Base-by-base conservation (phyloP, 306 rosid genomes). In the Alnus rubra region DNA sequence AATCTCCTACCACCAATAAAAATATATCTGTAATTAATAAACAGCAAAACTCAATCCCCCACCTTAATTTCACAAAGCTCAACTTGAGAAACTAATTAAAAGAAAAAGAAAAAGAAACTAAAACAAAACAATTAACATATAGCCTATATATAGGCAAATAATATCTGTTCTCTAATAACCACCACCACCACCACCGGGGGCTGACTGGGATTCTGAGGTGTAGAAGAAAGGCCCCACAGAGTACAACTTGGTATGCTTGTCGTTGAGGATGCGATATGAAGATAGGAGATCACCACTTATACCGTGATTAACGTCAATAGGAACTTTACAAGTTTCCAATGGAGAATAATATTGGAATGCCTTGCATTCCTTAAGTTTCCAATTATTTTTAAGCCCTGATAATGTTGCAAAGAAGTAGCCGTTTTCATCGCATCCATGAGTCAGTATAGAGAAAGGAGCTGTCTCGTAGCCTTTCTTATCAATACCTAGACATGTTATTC, bases 151-250 rank as follows among this genome's bases (percentile, higher is more conserved):
- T 5, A 42, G 45, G 45, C 45, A 42, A 4, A 42, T 5, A 42
- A 42, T 37, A 37, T 37, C 3, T 42, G 45, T 42, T 42, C 7
- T 42, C 45, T 42, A 42, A 42, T 42, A 42, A 42, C 45, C 45
- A 42, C 45, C 45, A 42, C 45, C 45, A 42, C 7, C 45, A 5
- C 45, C 1, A 51, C 55, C 49, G 1, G 69, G 53, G 48, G 47
- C 23, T 56, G 78, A 6, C 28, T 18, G 69, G 49, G 79, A 37
- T 13, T 76, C 47, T 47, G 89, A 64, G 77, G 87, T 74, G 82
- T 30, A 88, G 86, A 78, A 78, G 85, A 89, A 90, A 71, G 91
- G 85, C 55, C 85, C 81, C 48, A 82, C 87, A 3, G 90, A 70
- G 76, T 82, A 86, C 68, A 88, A 51, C 54, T 82, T 83, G 42